Conservation (phyloP, 768 basidiomycete species). For the Xanthoconium purpureum region DNA sequence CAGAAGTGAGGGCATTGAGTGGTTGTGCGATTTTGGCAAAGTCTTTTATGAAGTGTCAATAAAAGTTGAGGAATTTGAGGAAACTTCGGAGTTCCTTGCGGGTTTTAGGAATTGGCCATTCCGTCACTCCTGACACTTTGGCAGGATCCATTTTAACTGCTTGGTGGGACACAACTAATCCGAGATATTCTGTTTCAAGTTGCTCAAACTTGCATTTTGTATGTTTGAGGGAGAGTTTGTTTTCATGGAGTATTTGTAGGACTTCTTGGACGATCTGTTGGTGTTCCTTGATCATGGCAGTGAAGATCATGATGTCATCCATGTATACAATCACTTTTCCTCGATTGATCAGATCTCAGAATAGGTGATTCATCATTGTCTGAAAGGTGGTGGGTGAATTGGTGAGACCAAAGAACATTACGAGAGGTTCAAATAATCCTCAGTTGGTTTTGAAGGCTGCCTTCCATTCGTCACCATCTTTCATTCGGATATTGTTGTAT, state of each 20-base stretch:
- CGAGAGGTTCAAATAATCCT: too few relatives aligned
- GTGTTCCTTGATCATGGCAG: too few relatives aligned
- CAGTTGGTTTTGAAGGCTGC: too few relatives aligned
- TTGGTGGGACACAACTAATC: not conserved
- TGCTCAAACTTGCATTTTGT: not conserved
- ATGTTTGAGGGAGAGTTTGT: not conserved
- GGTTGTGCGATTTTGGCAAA: not conserved
- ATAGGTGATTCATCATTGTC: too few relatives aligned
- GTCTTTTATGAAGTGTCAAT: not conserved
- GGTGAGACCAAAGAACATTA: too few relatives aligned
- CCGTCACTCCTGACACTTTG: not conserved
- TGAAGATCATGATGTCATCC: too few relatives aligned
- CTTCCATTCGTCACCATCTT: too few relatives aligned
- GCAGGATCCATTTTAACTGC: not conserved
- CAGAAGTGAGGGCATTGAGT: not conserved
- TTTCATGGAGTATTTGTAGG: not conserved
- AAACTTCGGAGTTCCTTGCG: not conserved
- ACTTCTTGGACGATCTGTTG: not conserved
- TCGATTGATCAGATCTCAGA: too few relatives aligned
- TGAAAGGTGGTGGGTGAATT: too few relatives aligned
- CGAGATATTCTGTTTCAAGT: not conserved
- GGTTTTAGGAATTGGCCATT: rapidly evolving
- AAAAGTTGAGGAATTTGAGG: not conserved
- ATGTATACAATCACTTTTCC: too few relatives aligned
- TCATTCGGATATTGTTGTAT: too few relatives aligned